Evolutionary conservation across 2,329 filamentous ascomycete genomes (phyloP), one percentile per base, ranked within the genome.

Genomic region (Grosmannia penicillata): DNA sequence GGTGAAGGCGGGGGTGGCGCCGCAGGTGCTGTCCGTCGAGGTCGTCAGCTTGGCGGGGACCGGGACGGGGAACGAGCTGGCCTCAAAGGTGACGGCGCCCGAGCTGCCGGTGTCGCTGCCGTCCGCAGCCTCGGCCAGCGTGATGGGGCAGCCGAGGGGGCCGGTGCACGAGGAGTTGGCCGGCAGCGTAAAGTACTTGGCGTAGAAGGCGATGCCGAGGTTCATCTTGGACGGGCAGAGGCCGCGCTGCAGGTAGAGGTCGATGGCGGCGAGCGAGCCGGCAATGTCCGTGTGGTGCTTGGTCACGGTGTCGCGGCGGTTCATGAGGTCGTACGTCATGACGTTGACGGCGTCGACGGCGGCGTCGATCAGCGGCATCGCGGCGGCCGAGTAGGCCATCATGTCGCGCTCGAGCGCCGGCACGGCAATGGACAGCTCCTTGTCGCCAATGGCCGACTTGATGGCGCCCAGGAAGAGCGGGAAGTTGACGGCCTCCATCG

Each of bases 261-360:
- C 57, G 32, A 83, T 53, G 4, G 70, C 60, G 6, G 64, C 58
- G 7, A 66, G 54, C 1, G 76, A 76, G 9, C 60, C 66, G 13
- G 59, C 50, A 7, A 82, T 61, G n/a, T 73, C 72, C 31, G 68
- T 76, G 51, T 82, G 77, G 53, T 84, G 79, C 25, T 60, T 65
- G 4, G 78, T 81, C 9, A 61, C 51, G 31, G 56, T 72, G 56
- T 82, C 72, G 25, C 80, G 72, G 25, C 78, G 70, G 58, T 82
- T 80, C 64, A 79, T 74, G 39, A 80, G 56, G 48, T 83, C 78
- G 53, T 82, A 83, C 2, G 70, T 66, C 79, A 82, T 70, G 49
- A 68, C 38, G 47, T 83, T 84, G 52, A 83, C 62, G 47, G 77
- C 77, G 49, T 84, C 75, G 14, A 82, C 66, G 1, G 65, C 61